Percentiles rank a stretch among this genome's conserved stretches.
Evolutionary conservation across 257 asterid genomes (phyloP).

Genomic region (Capsicum rhomboideum): DNA sequence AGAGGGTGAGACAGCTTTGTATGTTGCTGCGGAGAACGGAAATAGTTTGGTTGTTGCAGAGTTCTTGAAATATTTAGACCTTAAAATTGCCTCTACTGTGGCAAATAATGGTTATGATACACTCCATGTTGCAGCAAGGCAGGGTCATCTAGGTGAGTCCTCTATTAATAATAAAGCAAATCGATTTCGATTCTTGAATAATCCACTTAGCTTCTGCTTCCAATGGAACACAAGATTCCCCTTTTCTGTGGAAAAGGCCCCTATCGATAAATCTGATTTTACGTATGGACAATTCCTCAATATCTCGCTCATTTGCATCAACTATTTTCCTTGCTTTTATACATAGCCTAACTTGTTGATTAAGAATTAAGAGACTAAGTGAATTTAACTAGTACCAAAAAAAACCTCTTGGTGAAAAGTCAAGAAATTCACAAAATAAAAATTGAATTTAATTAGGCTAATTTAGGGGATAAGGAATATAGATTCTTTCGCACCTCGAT

Average conservation of each 20-base stretch:
- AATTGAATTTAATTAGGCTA: not conserved
- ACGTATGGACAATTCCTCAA: too few species aligned
- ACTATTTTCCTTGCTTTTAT: too few species aligned
- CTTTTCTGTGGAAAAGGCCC: too few species aligned
- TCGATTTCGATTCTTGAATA: not conserved
- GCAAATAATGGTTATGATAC: conserved; percentile 91
- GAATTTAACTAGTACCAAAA: too few species aligned
- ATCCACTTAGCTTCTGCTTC: too few species aligned
- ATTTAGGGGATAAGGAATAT: not conserved
- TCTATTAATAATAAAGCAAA: not conserved
- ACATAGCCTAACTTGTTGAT: too few species aligned
- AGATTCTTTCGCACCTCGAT: not conserved
- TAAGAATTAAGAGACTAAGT: too few species aligned
- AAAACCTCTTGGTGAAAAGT: too few species aligned
- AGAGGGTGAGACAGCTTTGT: conserved; percentile 89
- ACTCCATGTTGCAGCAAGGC: conserved; percentile 88
- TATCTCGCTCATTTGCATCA: too few species aligned
- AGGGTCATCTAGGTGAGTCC: conserved; percentile 75
- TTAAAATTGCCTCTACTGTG: conserved; percentile 51
- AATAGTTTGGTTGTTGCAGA: conserved; percentile 62
- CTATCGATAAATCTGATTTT: too few species aligned
- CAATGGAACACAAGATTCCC: too few species aligned
- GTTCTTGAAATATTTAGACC: conserved; percentile 64
- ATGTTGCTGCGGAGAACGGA: conserved; percentile 85
- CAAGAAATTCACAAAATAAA: too few species aligned